Base-by-base conservation (phyloP, 768 basidiomycete species). In the Lentinula aciculospora region DNA sequence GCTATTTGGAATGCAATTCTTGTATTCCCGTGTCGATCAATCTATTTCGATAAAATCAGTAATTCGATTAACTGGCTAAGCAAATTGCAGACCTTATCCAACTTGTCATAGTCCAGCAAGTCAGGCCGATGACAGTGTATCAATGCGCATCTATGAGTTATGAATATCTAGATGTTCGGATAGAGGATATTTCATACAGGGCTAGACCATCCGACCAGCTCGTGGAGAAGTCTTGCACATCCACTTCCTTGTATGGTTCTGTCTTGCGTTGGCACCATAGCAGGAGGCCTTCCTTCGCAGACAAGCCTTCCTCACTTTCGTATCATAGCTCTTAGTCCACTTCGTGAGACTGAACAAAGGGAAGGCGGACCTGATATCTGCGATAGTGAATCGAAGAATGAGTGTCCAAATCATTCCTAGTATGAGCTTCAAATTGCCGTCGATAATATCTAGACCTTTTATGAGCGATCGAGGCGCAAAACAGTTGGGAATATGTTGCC, bases 391-490 rank as follows among this genome's bases (percentile, higher is more conserved):
- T 12, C 96, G 88, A 31, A 98, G 80, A 66, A 99, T 94, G 36
- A 98, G 81, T 0, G 93, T 96, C 97, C 97, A 98, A 62, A 99
- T 98, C 95, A 95, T 93, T 31, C 94, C 95, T n/a, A 98, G 82
- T 53, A 96, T 98, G 56, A 99, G 88, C 72, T 98, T 99, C 62
- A 95, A 72, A 70, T 96, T 97, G n/a, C 95, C 95, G 70, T 99
- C 97, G 57, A 99, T 94, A 68, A 98, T 97, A 70, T 98, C 96
- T 95, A 59, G n/a, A 50, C 36, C 55, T 3, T 39, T 29, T 32
- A 62, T 40, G 58, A 63, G 29, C 54, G 42, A 45, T 45, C 28
- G 46, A 45, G 39, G 37, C 9, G n/a, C 12, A 45, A 44, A 32
- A 48, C 27, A 32, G 34, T 31, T 34, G 25, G 4, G 34, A 29